Conservation (phyloP, 768 basidiomycete species). For the Lentinula detonsa region DNA sequence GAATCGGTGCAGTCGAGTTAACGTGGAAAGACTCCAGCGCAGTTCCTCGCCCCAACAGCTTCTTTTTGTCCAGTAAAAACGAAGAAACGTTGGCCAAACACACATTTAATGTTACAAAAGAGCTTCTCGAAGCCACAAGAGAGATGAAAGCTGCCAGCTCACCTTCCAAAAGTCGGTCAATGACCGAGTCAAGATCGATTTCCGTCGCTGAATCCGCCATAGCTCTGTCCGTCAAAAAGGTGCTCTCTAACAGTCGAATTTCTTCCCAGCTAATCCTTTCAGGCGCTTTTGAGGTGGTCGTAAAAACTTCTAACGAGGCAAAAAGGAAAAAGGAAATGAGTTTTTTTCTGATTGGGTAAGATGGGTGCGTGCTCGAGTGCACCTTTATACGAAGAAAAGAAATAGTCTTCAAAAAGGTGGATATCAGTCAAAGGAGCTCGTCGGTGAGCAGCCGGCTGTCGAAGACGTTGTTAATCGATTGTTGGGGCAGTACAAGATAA, state of each 20-base stretch:
- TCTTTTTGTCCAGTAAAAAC: neutral
- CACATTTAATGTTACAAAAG: neutral
- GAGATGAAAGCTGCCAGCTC: slow-evolving; percentile 28
- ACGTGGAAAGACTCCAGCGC: neutral
- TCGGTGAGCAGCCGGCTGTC: slow-evolving; percentile 23
- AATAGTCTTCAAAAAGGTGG: slow-evolving; percentile 1
- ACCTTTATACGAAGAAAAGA: slow-evolving; percentile 4
- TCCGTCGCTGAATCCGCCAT: slow-evolving; percentile 85
- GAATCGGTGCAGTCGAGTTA: neutral
- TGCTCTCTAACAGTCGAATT: neutral
- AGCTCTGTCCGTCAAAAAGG: slow-evolving; percentile 6
- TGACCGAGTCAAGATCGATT: slow-evolving; percentile 99
- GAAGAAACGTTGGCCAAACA: neutral
- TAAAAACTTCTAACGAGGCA: slow-evolving; percentile 1
- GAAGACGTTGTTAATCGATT: slow-evolving; percentile 33
- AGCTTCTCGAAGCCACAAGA: neutral
- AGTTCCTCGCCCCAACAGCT: neutral
- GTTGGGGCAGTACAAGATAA: slow-evolving; percentile 41
- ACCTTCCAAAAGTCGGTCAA: slow-evolving; percentile 98
- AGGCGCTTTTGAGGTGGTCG: neutral
- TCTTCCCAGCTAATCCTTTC: neutral
- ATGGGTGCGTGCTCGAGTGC: neutral
- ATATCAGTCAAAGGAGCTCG: slow-evolving; percentile 4
- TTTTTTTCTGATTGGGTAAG: neutral
- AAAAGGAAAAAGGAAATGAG: slow-evolving; percentile 10